Conservation (phyloP, 768 basidiomycete species). For the Floccularia luteovirens region DNA sequence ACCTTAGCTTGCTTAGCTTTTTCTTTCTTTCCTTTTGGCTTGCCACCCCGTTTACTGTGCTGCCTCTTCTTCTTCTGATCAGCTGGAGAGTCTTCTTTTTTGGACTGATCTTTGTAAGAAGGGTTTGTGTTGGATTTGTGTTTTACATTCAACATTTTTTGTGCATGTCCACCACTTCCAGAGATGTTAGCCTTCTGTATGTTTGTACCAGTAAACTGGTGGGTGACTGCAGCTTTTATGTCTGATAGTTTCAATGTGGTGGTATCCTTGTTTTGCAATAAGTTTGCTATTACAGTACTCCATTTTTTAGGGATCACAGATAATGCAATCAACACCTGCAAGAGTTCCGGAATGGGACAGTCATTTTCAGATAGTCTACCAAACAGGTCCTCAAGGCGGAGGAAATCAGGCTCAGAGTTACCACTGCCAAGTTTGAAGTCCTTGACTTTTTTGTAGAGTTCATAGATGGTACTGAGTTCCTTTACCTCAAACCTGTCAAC, state of each 20-base stretch:
- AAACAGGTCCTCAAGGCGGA: not conserved
- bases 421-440: not conserved
- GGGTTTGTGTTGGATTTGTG: not conserved
- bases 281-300: not conserved
- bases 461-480: not conserved
- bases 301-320: not conserved
- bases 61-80: not conserved
- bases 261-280: not conserved
- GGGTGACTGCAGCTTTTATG: not conserved
- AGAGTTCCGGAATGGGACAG: not conserved
- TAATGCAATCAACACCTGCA: not conserved
- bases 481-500: not conserved
- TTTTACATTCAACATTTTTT: not conserved
- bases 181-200: not conserved
- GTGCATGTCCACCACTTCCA: not conserved
- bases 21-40: not conserved
- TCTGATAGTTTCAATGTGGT: not conserved
- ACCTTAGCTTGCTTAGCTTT: not conserved
- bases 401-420: not conserved
- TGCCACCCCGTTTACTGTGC: not conserved
- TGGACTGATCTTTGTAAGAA: not conserved
- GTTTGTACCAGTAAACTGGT: not conserved
- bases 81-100: not conserved
- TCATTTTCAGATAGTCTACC: not conserved
- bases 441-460: not conserved